phyloP scores from a whole-genome alignment of 176 grass and related monocot species.

The Areca catechu region DNA sequence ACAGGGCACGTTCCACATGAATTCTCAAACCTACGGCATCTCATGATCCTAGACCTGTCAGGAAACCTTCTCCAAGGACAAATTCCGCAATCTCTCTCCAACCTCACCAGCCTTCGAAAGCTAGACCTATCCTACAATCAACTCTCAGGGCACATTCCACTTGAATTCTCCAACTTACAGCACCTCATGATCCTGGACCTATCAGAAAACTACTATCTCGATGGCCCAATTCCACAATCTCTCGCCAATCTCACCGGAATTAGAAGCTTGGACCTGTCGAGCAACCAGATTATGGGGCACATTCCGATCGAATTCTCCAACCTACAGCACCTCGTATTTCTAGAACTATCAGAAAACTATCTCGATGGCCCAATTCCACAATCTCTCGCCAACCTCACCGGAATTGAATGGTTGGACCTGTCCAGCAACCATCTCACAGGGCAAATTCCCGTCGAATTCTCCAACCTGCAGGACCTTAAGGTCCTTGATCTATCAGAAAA shows the following conservation, averaged over 20 bases:
- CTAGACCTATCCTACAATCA: too few relatives aligned
- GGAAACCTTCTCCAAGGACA: constrained; percentile 26
- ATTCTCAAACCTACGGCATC: constrained; percentile 24
- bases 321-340: too few relatives aligned
- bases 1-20: constrained; percentile 46
- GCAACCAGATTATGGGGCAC: too few relatives aligned
- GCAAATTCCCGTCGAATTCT: constrained; percentile 47
- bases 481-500: constrained; percentile 26
- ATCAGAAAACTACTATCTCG: constrained; percentile 26
- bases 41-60: constrained; percentile 10
- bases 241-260: constrained; percentile 1
- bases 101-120: too few relatives aligned
- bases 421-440: constrained; percentile 37
- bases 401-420: constrained; percentile 32
- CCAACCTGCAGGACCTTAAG: constrained; percentile 8
- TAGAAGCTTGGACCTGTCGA: too few relatives aligned
- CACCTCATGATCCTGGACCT: background rate
- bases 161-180: too few relatives aligned
- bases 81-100: constrained; percentile 39
- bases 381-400: constrained; percentile 32
- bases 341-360: too few relatives aligned
- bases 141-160: too few relatives aligned
- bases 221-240: constrained; percentile 32
- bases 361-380: too few relatives aligned
- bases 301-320: too few relatives aligned